Evolutionary conservation across 805 yeast genomes (phyloP).

Genomic region (Wickerhamomyces silvicola): DNA sequence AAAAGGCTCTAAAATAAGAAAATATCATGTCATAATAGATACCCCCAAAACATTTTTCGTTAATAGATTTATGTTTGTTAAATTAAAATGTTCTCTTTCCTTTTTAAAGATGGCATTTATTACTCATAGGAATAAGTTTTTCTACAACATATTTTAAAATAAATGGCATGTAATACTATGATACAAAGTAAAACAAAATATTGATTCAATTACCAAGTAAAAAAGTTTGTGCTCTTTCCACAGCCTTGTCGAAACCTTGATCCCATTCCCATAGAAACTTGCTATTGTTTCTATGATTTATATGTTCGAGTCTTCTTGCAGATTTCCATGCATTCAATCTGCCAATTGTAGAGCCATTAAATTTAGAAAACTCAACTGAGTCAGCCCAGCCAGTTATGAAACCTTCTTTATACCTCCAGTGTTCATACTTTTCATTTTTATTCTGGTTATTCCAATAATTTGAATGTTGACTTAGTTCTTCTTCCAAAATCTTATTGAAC

Average conservation of each 20-base stretch:
- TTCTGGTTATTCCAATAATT: conserved; percentile 64
- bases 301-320: conserved; percentile 59
- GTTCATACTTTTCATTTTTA: conserved; percentile 61
- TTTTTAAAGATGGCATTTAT: too few relatives aligned
- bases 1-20: conserved; percentile 7
- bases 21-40: too few relatives aligned
- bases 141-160: background rate
- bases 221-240: conserved; percentile 22
- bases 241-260: conserved; percentile 72
- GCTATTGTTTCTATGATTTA: conserved; percentile 46
- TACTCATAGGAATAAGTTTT: too few relatives aligned
- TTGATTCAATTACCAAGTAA: too few relatives aligned
- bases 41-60: too few relatives aligned
- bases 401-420: conserved; percentile 77
- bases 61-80: too few relatives aligned
- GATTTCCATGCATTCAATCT: conserved; percentile 62
- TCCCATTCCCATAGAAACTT: conserved; percentile 81
- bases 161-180: background rate
- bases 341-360: conserved; percentile 69
- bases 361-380: conserved; percentile 56
- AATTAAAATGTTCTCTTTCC: too few relatives aligned
- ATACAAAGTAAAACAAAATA: too few relatives aligned
- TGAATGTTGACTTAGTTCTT: conserved; percentile 40
- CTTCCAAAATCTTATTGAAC: conserved; percentile 33
- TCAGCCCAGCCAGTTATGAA: conserved; percentile 73